These are phyloP conservation scores for Chalciporus chontae DNA, from an alignment of 768 basidiomycete species.

Conservation along the genomic window DNA sequence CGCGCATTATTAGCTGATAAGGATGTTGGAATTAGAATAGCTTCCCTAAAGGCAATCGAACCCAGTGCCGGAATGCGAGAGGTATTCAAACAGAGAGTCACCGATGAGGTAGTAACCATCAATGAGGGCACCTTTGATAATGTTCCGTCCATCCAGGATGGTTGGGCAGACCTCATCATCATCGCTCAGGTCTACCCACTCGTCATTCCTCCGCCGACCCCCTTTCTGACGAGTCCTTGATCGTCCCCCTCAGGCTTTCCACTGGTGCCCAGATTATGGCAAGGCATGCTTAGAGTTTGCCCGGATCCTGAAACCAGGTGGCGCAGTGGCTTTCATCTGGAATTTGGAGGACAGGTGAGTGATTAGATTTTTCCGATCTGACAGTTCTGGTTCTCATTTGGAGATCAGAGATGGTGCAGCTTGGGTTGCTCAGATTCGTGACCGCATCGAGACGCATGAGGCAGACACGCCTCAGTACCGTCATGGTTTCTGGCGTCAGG, in stretches of 20 bases:
- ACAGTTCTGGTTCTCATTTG: not conserved
- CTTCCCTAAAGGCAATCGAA: slow-evolving; percentile 66
- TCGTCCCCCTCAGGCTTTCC: slow-evolving; percentile 63
- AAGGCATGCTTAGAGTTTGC: slow-evolving; percentile 72
- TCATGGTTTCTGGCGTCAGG: slow-evolving; percentile 65
- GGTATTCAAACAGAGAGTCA: slow-evolving; percentile 55
- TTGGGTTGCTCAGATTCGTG: slow-evolving; percentile 77
- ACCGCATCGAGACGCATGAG: slow-evolving; percentile 67
- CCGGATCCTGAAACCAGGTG: slow-evolving; percentile 75
- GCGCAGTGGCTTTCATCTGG: slow-evolving; percentile 77
- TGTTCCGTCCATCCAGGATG: slow-evolving; percentile 50
- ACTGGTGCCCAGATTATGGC: slow-evolving; percentile 86
- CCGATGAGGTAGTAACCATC: slow-evolving; percentile 50
- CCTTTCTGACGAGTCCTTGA: slow-evolving; percentile 6
- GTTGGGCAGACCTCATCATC: slow-evolving; percentile 75
- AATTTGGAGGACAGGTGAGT: slow-evolving; percentile 81
- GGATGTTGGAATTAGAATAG: slow-evolving; percentile 48
- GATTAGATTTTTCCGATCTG: not conserved
- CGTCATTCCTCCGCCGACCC: not conserved
- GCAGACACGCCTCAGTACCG: slow-evolving; percentile 80
- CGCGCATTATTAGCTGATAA: slow-evolving; percentile 69
- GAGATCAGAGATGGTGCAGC: slow-evolving; percentile 46
- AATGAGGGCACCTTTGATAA: slow-evolving; percentile 69
- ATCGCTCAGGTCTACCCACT: slow-evolving; percentile 62
- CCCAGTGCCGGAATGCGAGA: slow-evolving; percentile 86